Base-by-base conservation (phyloP, 2,329 filamentous ascomycete genomes). In the Myriosclerotinia duriaeana region DNA sequence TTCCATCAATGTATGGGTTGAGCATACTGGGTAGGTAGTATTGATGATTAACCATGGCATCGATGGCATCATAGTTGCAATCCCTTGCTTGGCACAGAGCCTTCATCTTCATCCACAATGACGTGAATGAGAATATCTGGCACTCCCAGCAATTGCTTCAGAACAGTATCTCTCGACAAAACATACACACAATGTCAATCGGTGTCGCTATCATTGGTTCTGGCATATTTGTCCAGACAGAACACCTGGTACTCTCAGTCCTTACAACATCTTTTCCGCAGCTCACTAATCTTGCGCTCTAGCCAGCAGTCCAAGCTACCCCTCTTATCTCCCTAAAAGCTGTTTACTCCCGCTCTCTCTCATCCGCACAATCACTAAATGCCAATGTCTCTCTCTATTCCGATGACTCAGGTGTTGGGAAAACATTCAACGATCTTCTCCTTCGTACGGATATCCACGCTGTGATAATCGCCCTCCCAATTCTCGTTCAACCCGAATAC, bases 161-260 rank as follows among this genome's bases (percentile, higher is more conserved):
- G 30, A 30, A 38, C 15, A 50, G 30, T 12, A 44, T 48, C n/a
- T 38, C 20, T 30, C 22, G 2, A 30, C 14, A 26, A 53, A 48
- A 40, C 62, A 58, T 44, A 64, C 4, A 36, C n/a, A 34, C n/a
- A 73, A 77, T 76, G 75, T 69, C 79, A 36, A 77, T 84, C 61
- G 83, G 84, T 67, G 79, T 89, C 53, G 87, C 87, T 54, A 80
- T 89, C 66, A 82, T 89, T 64, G 87, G 87, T 48, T 83, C 84
- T 69, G 87, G 86, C 72, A 85, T 89, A 72, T 88, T 88, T 71
- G 84, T 83, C 71, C 82, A 82, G 72, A 82, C 84, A 73, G 78
- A 86, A 69, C 86, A 87, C 71, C 78, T 87, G 69, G 83, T 85
- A 72, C 55, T 78, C 72, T 59, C 56, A 34, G 36, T 50, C 15